Base-by-base conservation (phyloP, 371 early-diverging fungal genomes). In the Mucor lusitanicus region DNA sequence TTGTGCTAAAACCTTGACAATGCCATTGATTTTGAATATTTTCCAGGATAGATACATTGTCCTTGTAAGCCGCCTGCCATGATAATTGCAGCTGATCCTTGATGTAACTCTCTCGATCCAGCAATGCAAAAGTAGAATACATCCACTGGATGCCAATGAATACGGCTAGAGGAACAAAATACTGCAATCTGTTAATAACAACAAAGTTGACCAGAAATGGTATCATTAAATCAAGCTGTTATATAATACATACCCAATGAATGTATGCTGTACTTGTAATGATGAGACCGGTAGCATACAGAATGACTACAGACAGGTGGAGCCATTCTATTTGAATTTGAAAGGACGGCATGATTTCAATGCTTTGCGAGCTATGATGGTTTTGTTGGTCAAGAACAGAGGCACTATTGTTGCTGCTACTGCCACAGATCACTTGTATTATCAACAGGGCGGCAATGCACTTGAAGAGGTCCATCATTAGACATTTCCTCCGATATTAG, bases 11-110 rank as follows among this genome's bases (percentile, higher is more conserved):
- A 4, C 65, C 65, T 25, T 64, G 65, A 48, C 65, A 64, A 7
- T 64, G 59, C 65, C 65, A 64, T 21, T 58, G 65, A 25, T 44
- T 46, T 33, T 64, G 65, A 23, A 64, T 44, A 15, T 64, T 23
- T 15, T 44, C 46, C 25, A 64, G 37, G 19, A 53, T 39, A 25
- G 3, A 6, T 19, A 27, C 25, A 27, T 28, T 50, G 13, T 39
- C 23, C 9, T n/a, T 19, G 19, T 64, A 64, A 6, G 65, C 32
- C 5, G 28, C 21, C 9, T 64, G n/a, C 65, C 65, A 64, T 17
- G 65, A 64, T 11, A 64, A 15, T 17, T 58, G 48, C 35, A 64
- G 17, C 15, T 64, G 57, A 8, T 64, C 59, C 19, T 44, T 30
- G n/a, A 64, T 64, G 48, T 64, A 64, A 1, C n/a, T n/a, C 3